A percentile compares a stretch with the other conserved stretches of the same genome.
phyloP scores from a whole-genome alignment of 2,329 filamentous ascomycete genomes.

The Neofusicoccum kwambonambiense region DNA sequence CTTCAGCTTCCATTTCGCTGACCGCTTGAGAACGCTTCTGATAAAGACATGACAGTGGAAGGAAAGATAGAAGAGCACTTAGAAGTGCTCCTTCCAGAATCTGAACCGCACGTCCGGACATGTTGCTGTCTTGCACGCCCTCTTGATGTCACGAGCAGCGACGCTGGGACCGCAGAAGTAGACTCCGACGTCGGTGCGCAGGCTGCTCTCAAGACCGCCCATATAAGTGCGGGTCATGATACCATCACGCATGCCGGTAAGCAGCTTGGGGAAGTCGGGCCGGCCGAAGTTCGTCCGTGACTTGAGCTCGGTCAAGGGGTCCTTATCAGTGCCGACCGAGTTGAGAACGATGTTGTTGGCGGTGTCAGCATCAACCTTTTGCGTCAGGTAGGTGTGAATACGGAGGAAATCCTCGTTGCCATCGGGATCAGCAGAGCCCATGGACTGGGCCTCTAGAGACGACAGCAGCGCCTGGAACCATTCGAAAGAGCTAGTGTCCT shows the following conservation, averaged over 20 bases:
- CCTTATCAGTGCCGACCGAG: conserved; percentile 80
- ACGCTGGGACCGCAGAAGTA: conserved; percentile 94
- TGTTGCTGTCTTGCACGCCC: conserved; percentile 71
- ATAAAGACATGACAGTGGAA: background rate
- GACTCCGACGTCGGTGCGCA: conserved; percentile 85
- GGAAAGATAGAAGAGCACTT: conserved; percentile 16
- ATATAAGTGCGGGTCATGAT: conserved; percentile 85
- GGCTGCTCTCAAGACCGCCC: conserved; percentile 71
- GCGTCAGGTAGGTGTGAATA: conserved; percentile 97
- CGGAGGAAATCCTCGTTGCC: conserved; percentile 73
- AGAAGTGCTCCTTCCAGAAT: conserved; percentile 96
- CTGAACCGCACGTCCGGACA: conserved; percentile 83
- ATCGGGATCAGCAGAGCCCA: conserved; percentile 53
- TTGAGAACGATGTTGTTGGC: conserved; percentile 97
- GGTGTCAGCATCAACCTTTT: conserved; percentile 86
- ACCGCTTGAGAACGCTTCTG: background rate
- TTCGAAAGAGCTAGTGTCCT: conserved; percentile 91
- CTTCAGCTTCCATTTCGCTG: too few relatives aligned
- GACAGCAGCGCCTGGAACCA: conserved; percentile 97
- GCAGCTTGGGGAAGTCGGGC: conserved; percentile 80
- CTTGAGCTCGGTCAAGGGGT: conserved; percentile 89
- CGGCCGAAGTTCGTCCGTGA: conserved; percentile 91
- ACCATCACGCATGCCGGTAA: conserved; percentile 82
- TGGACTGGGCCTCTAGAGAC: conserved; percentile 83
- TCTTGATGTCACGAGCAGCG: conserved; percentile 78